Percentiles rank a stretch among this genome's conserved stretches.
These are phyloP conservation scores for Xylaria sp. DNA, from an alignment of 2,329 filamentous ascomycete species.

Conservation along the genomic window DNA sequence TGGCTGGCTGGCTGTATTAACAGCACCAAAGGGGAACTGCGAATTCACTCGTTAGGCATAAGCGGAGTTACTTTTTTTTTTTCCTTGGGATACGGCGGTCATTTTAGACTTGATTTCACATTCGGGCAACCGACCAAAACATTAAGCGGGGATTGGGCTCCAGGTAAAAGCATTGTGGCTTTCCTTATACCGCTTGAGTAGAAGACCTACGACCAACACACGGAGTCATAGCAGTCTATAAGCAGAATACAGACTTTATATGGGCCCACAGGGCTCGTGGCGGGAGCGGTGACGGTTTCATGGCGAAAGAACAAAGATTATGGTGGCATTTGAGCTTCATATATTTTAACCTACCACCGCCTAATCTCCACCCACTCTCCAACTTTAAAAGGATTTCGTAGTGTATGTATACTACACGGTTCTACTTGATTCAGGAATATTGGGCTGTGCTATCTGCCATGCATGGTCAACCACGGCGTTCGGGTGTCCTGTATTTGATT, in stretches of 20 bases:
- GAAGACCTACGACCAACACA: slow-evolving; percentile 15
- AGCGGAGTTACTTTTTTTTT: slow-evolving; percentile 26
- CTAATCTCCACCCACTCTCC: slow-evolving; percentile 3
- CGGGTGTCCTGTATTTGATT: slow-evolving; percentile 18
- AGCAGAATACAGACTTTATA: slow-evolving; percentile 20
- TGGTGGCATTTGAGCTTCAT: neutral
- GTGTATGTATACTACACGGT: slow-evolving; percentile 27
- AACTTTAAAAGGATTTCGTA: slow-evolving; percentile 12
- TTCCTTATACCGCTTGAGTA: slow-evolving; percentile 33
- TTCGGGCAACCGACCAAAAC: slow-evolving; percentile 47
- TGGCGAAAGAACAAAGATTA: neutral
- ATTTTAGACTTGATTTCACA: slow-evolving; percentile 43
- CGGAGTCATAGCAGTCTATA: slow-evolving; percentile 7
- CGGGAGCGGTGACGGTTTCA: neutral
- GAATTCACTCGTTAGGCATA: slow-evolving; percentile 29
- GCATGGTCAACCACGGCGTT: slow-evolving; percentile 27
- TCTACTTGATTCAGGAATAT: slow-evolving; percentile 19
- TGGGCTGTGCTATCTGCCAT: neutral
- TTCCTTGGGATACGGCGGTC: slow-evolving; percentile 24
- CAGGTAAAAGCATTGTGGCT: slow-evolving; percentile 33
- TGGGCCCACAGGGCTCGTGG: slow-evolving; percentile 12
- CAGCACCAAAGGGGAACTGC: slow-evolving; percentile 9
- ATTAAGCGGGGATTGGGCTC: slow-evolving; percentile 30
- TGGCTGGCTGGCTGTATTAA: slow-evolving; percentile 14
- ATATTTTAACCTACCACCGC: slow-evolving; percentile 5